phyloP scores from a whole-genome alignment of 2,329 filamentous ascomycete genomes.

The Exophiala xenobiotica region DNA sequence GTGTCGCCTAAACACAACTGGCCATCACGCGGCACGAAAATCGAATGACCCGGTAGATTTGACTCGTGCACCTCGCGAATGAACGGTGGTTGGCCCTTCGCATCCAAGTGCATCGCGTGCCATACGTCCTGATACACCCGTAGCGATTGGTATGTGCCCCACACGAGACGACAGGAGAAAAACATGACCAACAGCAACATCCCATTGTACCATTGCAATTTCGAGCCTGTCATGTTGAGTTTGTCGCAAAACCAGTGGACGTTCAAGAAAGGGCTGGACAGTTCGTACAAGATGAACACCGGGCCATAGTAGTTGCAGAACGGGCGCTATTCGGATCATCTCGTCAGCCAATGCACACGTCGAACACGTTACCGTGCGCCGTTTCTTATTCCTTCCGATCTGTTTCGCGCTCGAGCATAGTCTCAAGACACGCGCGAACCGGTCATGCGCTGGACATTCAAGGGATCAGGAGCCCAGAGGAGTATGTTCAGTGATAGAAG shows the following conservation, averaged over 20 bases:
- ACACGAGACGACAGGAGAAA: conserved; percentile 62
- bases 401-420: no score
- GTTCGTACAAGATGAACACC: conserved; percentile 66
- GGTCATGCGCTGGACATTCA: no score
- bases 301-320: conserved; percentile 66
- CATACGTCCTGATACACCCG: conserved; percentile 61
- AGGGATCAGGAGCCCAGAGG: no score
- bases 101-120: conserved; percentile 48
- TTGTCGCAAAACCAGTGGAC: conserved; percentile 71
- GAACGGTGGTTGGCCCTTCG: conserved; percentile 32
- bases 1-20: conserved; percentile 39
- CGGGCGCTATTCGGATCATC: conserved; percentile 51
- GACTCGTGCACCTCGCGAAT: conserved; percentile 30
- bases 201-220: conserved; percentile 63
- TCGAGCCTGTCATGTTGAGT: conserved; percentile 62
- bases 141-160: conserved; percentile 61
- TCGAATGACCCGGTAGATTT: conserved; percentile 5
- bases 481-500: no score
- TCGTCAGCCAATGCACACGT: conserved; percentile 2
- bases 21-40: conserved; percentile 34
- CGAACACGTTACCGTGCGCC: no score
- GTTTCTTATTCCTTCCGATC: no score
- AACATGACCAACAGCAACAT: conserved; percentile 59
- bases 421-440: no score
- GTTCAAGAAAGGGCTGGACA: conserved; percentile 65